Evolutionary conservation across 2,329 filamentous ascomycete species (phyloP), one percentile per base, ranked within the genome.

Genomic region (Sporothrix mexicana): DNA sequence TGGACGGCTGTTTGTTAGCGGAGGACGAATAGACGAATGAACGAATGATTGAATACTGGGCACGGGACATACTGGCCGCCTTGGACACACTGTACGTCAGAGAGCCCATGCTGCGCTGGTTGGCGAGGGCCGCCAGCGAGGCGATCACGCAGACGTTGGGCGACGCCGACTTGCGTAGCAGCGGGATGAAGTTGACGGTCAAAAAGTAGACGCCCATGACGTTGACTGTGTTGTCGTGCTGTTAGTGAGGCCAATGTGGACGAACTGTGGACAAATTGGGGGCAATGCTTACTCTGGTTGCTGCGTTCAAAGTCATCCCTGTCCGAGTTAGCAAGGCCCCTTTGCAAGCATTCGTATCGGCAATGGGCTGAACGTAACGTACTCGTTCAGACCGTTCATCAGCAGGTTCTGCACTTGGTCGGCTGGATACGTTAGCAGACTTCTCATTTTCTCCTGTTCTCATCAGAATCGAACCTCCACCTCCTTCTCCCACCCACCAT

Each of bases 161-260:
- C 41, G 76, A 74, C n/a, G 69, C 68, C 1, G 77, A 64, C 69
- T 78, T 77, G 43, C 78, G 77, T 12, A 79, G 70, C n/a, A 79
- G 76, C 2, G 78, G 77, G 59, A 78, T 70, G 45, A 78, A 76
- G 69, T 74, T 75, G n/a, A 75, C 76, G 0, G 77, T 77, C 25
- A 78, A 59, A 57, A 78, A 79, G 68, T 79, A 79, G 43, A 79
- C 77, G 20, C 78, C 78, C 53, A 72, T 78, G n/a, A 78, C 76
- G 67, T 78, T 77, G 70, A 78, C 77, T 79, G 71, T 6, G 20
- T 10, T 45, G 36, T 45, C 78, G 71, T 6, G 20, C 10, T 45
- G 36, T 45, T 23, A 62, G 36, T 45, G 6, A 62, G 12, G 3
- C 3, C 12, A 1, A 13, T 7, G 6, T 12, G 4, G 8, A 20